phyloP scores from a whole-genome alignment of 2,329 filamentous ascomycete species.

The Sporothrix sp. region DNA sequence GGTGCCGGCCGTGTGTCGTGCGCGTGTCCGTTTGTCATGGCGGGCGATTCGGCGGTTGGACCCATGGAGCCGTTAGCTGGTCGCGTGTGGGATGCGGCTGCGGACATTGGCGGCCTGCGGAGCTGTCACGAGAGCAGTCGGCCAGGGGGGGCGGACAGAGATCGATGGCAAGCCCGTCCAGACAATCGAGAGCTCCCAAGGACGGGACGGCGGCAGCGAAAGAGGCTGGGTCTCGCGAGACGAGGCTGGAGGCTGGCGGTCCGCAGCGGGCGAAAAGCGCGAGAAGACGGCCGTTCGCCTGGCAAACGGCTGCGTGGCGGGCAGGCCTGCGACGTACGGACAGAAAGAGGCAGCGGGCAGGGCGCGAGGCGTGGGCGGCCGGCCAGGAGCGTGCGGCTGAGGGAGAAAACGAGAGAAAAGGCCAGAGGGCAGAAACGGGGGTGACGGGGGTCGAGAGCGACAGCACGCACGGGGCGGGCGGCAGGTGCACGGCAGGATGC shows the following conservation, averaged over 20 bases:
- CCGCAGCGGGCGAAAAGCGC: too few relatives aligned
- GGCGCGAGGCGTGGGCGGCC: background rate
- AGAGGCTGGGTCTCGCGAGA: too few relatives aligned
- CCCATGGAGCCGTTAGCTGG: slow-evolving; percentile 24
- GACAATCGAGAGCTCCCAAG: too few relatives aligned
- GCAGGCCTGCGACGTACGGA: too few relatives aligned
- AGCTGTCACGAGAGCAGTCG: too few relatives aligned
- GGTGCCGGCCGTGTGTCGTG: slow-evolving; percentile 33
- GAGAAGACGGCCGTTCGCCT: background rate
- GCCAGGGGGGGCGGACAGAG: background rate
- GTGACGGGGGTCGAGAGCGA: background rate
- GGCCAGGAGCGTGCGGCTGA: background rate
- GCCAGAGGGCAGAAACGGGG: too few relatives aligned
- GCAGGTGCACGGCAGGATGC: too few relatives aligned
- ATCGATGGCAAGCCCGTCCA: too few relatives aligned
- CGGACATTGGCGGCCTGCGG: too few relatives aligned
- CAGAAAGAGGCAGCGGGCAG: background rate
- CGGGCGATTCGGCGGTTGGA: slow-evolving; percentile 22
- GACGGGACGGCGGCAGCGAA: too few relatives aligned
- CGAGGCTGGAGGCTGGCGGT: too few relatives aligned
- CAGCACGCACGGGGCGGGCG: too few relatives aligned
- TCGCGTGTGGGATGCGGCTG: slow-evolving; percentile 26
- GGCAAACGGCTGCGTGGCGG: background rate
- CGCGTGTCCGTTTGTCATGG: slow-evolving; percentile 27
- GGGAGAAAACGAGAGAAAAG: background rate